Percentiles rank a stretch among this genome's conserved stretches.
These are phyloP conservation scores for Rosa rugosa DNA, from an alignment of 306 rosid genomes.

Conservation along the genomic window DNA sequence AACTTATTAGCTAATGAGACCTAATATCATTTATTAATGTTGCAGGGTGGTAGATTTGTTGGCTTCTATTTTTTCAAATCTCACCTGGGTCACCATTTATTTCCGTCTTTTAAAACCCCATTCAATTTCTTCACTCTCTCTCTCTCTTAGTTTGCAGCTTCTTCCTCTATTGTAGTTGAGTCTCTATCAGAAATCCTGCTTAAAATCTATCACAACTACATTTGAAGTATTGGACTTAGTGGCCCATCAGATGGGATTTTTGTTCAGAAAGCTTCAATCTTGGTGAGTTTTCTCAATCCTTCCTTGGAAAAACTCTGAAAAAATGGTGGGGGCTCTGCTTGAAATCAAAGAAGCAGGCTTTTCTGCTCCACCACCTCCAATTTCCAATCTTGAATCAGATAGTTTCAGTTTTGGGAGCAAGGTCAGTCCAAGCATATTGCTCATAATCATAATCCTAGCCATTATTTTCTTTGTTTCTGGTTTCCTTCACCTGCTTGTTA, in stretches of 20 bases:
- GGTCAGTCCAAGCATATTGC: constrained; percentile 73
- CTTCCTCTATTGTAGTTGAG: constrained; percentile 15
- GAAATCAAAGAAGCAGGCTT: constrained; percentile 27
- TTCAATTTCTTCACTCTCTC: constrained; percentile 17
- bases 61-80: constrained; percentile 16
- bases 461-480: constrained; percentile 90
- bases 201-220: constrained; percentile 11
- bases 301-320: neutral
- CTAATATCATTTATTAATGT: constrained; percentile 26
- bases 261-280: constrained; percentile 16
- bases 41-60: constrained; percentile 16
- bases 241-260: neutral
- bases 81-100: constrained; percentile 37
- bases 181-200: constrained; percentile 29
- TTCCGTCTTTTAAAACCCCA: constrained; percentile 11
- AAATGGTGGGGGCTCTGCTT: constrained; percentile 35
- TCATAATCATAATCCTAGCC: constrained; percentile 73
- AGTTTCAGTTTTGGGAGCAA: constrained; percentile 48
- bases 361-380: constrained; percentile 37
- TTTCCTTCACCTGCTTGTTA: constrained; percentile 81
- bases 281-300: constrained; percentile 26
- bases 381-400: constrained; percentile 36
- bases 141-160: constrained; percentile 24
- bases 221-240: constrained; percentile 10
- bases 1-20: constrained; percentile 13